Evolutionary conservation across 2,329 filamentous ascomycete species (phyloP).

Genomic region (Fusarium sp.): DNA sequence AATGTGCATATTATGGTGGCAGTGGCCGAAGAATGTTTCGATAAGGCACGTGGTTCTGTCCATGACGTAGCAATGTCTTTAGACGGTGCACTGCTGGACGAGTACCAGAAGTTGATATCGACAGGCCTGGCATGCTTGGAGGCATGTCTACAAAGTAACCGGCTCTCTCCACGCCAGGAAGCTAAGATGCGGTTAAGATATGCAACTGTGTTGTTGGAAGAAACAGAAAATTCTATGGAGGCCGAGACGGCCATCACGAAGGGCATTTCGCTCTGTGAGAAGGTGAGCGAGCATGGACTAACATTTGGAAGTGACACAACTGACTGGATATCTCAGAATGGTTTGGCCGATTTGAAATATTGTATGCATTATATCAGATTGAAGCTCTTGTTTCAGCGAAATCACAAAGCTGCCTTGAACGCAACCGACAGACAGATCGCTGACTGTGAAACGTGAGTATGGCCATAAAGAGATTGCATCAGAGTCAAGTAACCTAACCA

Average conservation of each 20-base stretch:
- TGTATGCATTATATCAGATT: conserved; percentile 81
- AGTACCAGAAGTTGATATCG: conserved; percentile 79
- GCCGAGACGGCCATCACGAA: conserved; percentile 80
- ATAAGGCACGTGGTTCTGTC: conserved; percentile 70
- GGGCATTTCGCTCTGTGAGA: conserved; percentile 77
- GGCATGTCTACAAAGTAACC: conserved; percentile 72
- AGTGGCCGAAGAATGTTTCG: conserved; percentile 82
- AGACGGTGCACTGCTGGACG: conserved; percentile 63
- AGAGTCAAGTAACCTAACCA: conserved; percentile 39
- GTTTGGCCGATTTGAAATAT: conserved; percentile 75
- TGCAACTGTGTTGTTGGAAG: conserved; percentile 77
- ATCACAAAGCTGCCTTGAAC: conserved; percentile 79
- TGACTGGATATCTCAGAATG: conserved; percentile 54
- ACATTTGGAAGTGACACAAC: conserved; percentile 21
- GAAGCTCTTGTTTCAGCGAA: conserved; percentile 78
- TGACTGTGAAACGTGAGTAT: conserved; percentile 73
- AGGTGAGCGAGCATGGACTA: conserved; percentile 58
- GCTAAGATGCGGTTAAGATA: conserved; percentile 78
- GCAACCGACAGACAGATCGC: conserved; percentile 76
- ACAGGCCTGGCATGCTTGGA: conserved; percentile 81
- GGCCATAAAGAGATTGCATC: background rate
- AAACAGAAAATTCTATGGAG: conserved; percentile 81
- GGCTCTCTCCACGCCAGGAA: conserved; percentile 74
- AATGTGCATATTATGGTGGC: conserved; percentile 73
- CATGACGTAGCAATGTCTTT: conserved; percentile 59